A percentile compares a stretch with the other conserved stretches of the same genome.
Conservation (phyloP, 2,329 filamentous ascomycete genomes). For the Botrytis aclada region DNA sequence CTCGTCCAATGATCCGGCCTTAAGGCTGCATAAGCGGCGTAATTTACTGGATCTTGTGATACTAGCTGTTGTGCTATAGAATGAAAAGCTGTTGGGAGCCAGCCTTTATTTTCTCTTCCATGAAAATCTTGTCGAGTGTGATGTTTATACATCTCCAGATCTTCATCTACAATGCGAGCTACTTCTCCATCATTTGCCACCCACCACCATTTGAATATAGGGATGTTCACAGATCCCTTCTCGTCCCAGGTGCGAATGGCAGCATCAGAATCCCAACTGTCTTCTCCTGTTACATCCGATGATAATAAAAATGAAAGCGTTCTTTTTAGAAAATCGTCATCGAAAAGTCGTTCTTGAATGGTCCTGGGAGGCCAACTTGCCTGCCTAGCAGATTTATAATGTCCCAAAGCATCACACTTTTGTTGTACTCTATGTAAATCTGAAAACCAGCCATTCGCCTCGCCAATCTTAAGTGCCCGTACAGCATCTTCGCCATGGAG, state of each 20-base stretch:
- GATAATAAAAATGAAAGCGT: neutral
- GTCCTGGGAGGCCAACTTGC: neutral
- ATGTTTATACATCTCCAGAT: constrained; percentile 2
- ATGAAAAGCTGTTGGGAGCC: neutral
- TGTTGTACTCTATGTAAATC: neutral
- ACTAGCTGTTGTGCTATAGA: neutral
- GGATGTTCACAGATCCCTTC: neutral
- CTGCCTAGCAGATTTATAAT: constrained; percentile 1
- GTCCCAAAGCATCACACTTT: neutral
- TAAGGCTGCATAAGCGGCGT: neutral
- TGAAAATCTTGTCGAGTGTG: neutral
- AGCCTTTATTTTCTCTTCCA: neutral
- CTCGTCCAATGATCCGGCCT: neutral
- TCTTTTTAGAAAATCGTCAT: neutral
- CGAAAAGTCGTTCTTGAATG: neutral
- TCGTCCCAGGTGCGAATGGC: neutral
- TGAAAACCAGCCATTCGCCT: neutral
- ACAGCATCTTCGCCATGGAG: neutral
- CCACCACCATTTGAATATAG: neutral
- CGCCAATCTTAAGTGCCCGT: neutral
- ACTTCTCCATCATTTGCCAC: neutral
- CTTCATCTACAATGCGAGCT: neutral
- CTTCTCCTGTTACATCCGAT: neutral
- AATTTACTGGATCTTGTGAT: neutral
- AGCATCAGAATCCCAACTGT: neutral